phyloP scores from a whole-genome alignment of 805 yeast species.

The Priceomyces haplophilus region DNA sequence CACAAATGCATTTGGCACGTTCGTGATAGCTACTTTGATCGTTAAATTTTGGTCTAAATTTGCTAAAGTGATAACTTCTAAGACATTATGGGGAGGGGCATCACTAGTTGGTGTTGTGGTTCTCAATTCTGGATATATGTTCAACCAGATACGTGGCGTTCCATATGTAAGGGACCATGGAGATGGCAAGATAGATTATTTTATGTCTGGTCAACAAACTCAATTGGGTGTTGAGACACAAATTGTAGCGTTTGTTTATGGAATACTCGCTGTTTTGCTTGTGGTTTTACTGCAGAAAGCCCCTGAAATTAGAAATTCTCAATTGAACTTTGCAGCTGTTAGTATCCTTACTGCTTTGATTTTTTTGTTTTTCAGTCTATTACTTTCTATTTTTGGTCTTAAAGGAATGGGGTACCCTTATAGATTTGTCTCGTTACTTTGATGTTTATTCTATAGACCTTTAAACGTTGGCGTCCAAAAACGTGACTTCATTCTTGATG shows the following conservation, averaged over 20 bases:
- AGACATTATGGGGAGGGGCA: constrained; percentile 68
- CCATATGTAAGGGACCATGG: constrained; percentile 54
- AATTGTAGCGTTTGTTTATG: constrained; percentile 71
- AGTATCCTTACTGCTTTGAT: constrained; percentile 42
- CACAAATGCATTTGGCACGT: constrained; percentile 33
- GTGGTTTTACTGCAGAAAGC: constrained; percentile 58
- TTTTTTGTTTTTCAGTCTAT: constrained; percentile 58
- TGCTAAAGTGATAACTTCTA: constrained; percentile 42
- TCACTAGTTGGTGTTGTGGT: constrained; percentile 63
- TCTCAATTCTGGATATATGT: constrained; percentile 91
- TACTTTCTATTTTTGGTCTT: constrained; percentile 61
- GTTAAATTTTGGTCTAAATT: constrained; percentile 32
- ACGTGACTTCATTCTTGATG: not conserved
- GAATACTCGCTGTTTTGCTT: constrained; percentile 57
- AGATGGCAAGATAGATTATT: constrained; percentile 37
- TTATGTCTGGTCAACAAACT: constrained; percentile 59
- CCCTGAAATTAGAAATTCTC: constrained; percentile 45
- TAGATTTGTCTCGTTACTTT: constrained; percentile 33
- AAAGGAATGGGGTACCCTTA: constrained; percentile 81
- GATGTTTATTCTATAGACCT: not conserved
- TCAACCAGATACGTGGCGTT: constrained; percentile 74
- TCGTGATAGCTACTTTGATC: constrained; percentile 25
- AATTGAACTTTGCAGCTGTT: constrained; percentile 49
- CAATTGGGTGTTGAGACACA: constrained; percentile 92
- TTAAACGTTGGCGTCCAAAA: not conserved